Evolutionary conservation across 2,329 filamentous ascomycete species (phyloP), one percentile per base, ranked within the genome.

Genomic region (Hysterium pulicare): DNA sequence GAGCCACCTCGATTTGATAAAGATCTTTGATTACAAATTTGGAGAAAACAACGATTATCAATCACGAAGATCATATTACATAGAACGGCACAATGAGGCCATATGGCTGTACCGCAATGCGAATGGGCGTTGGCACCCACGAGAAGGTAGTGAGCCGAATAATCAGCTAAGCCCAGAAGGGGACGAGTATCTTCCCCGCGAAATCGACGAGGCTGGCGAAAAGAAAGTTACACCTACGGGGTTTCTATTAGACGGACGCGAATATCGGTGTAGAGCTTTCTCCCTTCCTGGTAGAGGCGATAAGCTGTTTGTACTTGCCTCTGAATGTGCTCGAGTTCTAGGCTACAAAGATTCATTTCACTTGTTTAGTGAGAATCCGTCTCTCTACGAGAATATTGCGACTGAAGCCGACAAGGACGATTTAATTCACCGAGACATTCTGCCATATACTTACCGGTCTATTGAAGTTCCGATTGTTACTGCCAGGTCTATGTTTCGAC

Each of bases 381-480:
- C 93, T 2, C 75, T 98, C 8, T 95, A 81, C 76, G 97, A 97
- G 71, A 98, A 97, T 61, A 98, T 98, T 58, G 91, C 91, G 44
- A 94, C 86, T 48, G 91, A 96, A 65, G 76, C 84, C 21, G 93
- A 98, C 66, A 98, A 97, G 75, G 93, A 97, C 65, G 90, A 97
- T 59, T 76, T 98, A 11, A 95, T 98, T 37, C 78, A 84, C 50
- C 90, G 97, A 71, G 93, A 96, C 59, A 94, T 97, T 44, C 73
- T 98, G 17, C 93, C 93, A 0, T 98, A 97, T 67, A 96, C 91
- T 3, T 98, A 98, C 66, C 83, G 93, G 34, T 98, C 93, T n/a
- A 83, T 93, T 38, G 93, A 97, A 69, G 97, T 97, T 55, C 93
- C 93, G 40, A 96, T 98, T 49, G 93, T 98, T 33, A 96, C 93